Evolutionary conservation across 2,329 filamentous ascomycete species (phyloP).

Genomic region (Paracorniculantispora psalliotae): DNA sequence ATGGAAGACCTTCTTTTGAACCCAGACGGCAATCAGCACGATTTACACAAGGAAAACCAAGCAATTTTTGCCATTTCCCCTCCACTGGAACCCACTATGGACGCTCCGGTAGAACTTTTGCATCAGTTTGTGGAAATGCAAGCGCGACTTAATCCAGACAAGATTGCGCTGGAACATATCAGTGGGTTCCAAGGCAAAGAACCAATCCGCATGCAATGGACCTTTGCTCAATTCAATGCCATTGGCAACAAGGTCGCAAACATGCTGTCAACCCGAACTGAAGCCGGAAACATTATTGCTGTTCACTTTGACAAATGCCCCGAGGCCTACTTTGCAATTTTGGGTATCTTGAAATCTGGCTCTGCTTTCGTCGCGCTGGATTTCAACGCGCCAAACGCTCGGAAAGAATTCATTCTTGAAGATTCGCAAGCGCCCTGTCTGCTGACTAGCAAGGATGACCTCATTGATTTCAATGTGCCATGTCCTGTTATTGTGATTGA

Average conservation of each 20-base stretch:
- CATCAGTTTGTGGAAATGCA: constrained; percentile 74
- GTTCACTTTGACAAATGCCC: constrained; percentile 82
- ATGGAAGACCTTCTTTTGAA: constrained; percentile 54
- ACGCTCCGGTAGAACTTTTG: constrained; percentile 55
- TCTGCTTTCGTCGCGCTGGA: constrained; percentile 80
- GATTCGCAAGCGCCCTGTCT: constrained; percentile 66
- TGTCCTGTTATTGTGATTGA: constrained; percentile 31
- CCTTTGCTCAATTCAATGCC: constrained; percentile 64
- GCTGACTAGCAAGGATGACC: constrained; percentile 43
- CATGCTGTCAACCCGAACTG: constrained; percentile 48
- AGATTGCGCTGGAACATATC: constrained; percentile 71
- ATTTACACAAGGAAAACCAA: constrained; percentile 28
- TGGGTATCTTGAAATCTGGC: constrained; percentile 77
- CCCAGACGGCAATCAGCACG: constrained; percentile 36
- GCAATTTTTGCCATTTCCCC: constrained; percentile 61
- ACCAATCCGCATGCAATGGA: constrained; percentile 57
- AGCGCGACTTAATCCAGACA: constrained; percentile 50
- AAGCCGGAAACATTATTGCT: constrained; percentile 60
- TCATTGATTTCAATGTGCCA: constrained; percentile 29
- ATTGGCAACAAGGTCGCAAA: constrained; percentile 70
- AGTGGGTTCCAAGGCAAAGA: constrained; percentile 44
- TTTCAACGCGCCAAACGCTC: constrained; percentile 62
- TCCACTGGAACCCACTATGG: constrained; percentile 52
- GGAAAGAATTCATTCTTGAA: constrained; percentile 71
- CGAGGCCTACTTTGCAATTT: constrained; percentile 75